These are phyloP conservation scores for Takashimella koratensis DNA, from an alignment of 1,284 basidiomycete species.

Conservation along the genomic window DNA sequence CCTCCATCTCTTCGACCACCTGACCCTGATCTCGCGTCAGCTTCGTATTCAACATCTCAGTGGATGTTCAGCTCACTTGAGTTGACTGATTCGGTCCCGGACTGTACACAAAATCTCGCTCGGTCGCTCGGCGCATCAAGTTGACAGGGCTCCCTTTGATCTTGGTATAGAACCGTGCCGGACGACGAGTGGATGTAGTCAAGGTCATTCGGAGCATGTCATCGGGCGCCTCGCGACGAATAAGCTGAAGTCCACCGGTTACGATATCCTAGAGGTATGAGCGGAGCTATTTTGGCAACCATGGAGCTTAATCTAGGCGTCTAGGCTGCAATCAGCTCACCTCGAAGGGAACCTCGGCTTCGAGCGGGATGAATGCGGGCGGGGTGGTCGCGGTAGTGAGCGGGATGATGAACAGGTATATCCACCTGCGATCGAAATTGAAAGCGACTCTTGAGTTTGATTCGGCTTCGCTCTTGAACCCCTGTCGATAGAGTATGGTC, in stretches of 20 bases:
- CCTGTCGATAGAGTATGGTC: constrained; percentile 2
- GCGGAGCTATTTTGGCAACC: too few species aligned
- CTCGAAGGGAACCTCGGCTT: constrained; percentile 18
- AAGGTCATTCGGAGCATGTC: constrained; percentile 5
- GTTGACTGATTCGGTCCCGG: constrained; percentile 7
- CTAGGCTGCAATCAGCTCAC: too few species aligned
- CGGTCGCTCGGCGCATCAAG: constrained; percentile 13
- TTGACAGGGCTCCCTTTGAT: constrained; percentile 1
- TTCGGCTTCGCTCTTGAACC: constrained; percentile 4
- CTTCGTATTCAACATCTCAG: neutral
- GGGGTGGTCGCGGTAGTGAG: constrained; percentile 1
- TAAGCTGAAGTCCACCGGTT: constrained; percentile 9
- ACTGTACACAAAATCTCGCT: constrained; percentile 20
- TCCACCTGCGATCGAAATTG: constrained; percentile 14
- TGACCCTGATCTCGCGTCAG: constrained; percentile 6
- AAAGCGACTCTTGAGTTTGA: constrained; percentile 11
- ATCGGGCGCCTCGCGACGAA: neutral
- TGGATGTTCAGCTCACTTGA: neutral
- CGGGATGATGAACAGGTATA: constrained; percentile 9
- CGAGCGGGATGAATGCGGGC: constrained; percentile 13
- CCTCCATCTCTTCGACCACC: constrained; percentile 12
- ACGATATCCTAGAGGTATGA: constrained; percentile 12
- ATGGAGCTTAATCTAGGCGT: too few species aligned
- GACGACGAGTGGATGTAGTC: constrained; percentile 15
- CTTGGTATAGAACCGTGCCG: constrained; percentile 14